These are phyloP conservation scores for Thielaviopsis populi DNA, from an alignment of 2,329 filamentous ascomycete genomes.

Conservation along the genomic window DNA sequence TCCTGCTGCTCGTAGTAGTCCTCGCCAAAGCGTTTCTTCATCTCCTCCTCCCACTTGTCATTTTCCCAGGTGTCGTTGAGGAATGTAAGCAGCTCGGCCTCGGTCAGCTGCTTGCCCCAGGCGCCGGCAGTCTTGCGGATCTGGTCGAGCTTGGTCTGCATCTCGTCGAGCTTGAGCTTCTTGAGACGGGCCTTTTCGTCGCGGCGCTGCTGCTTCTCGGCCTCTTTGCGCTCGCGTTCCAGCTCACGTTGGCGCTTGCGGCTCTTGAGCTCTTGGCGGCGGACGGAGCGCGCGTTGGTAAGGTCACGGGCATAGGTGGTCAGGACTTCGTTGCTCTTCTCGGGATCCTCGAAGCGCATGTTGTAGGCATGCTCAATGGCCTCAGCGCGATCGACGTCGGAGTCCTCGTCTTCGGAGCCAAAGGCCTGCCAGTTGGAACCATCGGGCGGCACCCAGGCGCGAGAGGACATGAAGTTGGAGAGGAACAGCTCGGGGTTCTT, in stretches of 20 bases:
- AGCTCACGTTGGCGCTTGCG: conserved; percentile 66
- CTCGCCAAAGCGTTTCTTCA: conserved; percentile 77
- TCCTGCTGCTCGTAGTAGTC: conserved; percentile 70
- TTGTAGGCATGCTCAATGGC: conserved; percentile 90
- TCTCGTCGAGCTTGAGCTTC: conserved; percentile 80
- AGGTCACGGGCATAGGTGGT: conserved; percentile 81
- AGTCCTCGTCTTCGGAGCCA: conserved; percentile 86
- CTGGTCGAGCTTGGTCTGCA: conserved; percentile 70
- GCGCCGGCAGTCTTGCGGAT: conserved; percentile 83
- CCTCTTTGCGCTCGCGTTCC: conserved; percentile 63
- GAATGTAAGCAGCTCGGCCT: conserved; percentile 73
- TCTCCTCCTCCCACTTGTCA: conserved; percentile 77
- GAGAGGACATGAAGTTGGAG: conserved; percentile 87
- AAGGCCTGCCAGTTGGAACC: conserved; percentile 60
- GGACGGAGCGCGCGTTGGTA: conserved; percentile 65
- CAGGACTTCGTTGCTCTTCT: conserved; percentile 73
- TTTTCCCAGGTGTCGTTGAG: conserved; percentile 83
- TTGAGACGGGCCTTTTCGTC: conserved; percentile 71
- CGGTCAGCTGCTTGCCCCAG: conserved; percentile 46
- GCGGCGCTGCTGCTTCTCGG: conserved; percentile 58
- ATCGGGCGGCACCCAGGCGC: conserved; percentile 68
- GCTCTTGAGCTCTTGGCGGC: conserved; percentile 64
- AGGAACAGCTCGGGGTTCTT: conserved; percentile 83
- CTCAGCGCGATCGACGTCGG: conserved; percentile 58
- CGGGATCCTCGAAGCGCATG: conserved; percentile 84